A percentile compares a stretch with the other conserved stretches of the same genome.
These are phyloP conservation scores for Boletellus emodensis DNA, from an alignment of 768 basidiomycete species.

Conservation along the genomic window DNA sequence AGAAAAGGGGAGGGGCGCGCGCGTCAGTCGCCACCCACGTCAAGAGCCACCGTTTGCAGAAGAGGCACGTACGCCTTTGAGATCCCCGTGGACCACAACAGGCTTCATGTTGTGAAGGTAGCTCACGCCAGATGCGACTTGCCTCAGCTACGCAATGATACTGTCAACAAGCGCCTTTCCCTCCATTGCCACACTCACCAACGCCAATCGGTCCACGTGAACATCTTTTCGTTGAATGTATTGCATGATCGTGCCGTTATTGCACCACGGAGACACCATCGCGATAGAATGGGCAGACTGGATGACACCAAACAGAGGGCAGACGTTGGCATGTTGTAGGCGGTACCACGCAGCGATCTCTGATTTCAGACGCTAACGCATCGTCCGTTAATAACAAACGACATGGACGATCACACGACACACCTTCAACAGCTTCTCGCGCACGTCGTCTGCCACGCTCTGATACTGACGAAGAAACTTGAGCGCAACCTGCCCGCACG, in stretches of 20 bases:
- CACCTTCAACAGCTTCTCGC: constrained; percentile 52
- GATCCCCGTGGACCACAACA: constrained; percentile 55
- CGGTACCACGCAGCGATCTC: constrained; percentile 58
- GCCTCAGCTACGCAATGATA: constrained; percentile 36
- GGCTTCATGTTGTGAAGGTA: constrained; percentile 56
- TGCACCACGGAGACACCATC: constrained; percentile 65
- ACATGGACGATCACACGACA: background rate
- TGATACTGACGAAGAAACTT: constrained; percentile 49
- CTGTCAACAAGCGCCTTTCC: background rate
- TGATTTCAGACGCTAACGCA: constrained; percentile 46
- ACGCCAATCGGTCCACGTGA: constrained; percentile 39
- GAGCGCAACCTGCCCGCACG: constrained; percentile 44
- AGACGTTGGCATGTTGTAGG: constrained; percentile 52
- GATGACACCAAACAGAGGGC: constrained; percentile 51
- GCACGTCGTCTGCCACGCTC: constrained; percentile 46
- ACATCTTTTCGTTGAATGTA: constrained; percentile 44
- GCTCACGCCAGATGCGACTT: constrained; percentile 53
- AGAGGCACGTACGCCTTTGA: constrained; percentile 50
- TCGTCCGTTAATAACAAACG: background rate
- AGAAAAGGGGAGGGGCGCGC: no score
- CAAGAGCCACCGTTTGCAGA: background rate
- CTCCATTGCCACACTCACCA: constrained; percentile 36
- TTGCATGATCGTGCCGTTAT: constrained; percentile 50
- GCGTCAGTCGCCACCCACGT: no score
- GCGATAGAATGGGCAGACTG: constrained; percentile 49